Conservation (phyloP, 2,329 filamentous ascomycete species). For the Monosporascus cannonballus region DNA sequence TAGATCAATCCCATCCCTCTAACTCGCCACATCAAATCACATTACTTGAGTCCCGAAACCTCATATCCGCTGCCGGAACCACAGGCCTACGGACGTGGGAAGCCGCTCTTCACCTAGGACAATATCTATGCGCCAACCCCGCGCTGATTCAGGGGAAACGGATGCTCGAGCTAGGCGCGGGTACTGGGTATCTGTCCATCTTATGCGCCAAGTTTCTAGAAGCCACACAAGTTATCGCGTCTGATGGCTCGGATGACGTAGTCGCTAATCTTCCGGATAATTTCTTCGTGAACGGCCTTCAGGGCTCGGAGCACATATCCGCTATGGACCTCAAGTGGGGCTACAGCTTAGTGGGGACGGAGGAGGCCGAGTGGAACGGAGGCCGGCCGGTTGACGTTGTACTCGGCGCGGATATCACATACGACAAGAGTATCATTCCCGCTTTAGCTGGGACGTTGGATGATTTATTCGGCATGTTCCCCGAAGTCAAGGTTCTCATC, state of each 20-base stretch:
- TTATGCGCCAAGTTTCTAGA: constrained; percentile 63
- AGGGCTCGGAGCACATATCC: constrained; percentile 37
- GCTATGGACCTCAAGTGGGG: constrained; percentile 61
- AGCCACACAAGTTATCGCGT: constrained; percentile 56
- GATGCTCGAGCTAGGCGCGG: constrained; percentile 68
- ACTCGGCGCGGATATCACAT: constrained; percentile 73
- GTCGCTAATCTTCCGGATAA: constrained; percentile 63
- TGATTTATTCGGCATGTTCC: constrained; percentile 53
- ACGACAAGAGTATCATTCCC: constrained; percentile 59
- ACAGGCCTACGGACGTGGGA: constrained; percentile 80
- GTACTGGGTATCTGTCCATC: constrained; percentile 70
- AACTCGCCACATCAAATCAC: constrained; percentile 39
- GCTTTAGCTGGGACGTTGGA: constrained; percentile 59
- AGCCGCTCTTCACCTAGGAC: constrained; percentile 66
- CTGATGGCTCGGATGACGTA: constrained; percentile 70
- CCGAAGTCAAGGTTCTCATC: constrained; percentile 54
- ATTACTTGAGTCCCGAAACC: constrained; percentile 60
- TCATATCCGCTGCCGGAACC: constrained; percentile 66
- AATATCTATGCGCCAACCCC: constrained; percentile 53
- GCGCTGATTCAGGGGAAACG: constrained; percentile 44
- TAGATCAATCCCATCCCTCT: constrained; percentile 10
- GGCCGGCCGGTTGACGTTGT: constrained; percentile 53
- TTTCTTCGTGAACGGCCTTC: constrained; percentile 60
- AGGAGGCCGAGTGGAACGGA: constrained; percentile 47
- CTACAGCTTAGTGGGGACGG: constrained; percentile 49